Percentiles rank a stretch among this genome's conserved stretches.
phyloP scores from a whole-genome alignment of 2,329 filamentous ascomycete species.

The Ilyonectria sp. region DNA sequence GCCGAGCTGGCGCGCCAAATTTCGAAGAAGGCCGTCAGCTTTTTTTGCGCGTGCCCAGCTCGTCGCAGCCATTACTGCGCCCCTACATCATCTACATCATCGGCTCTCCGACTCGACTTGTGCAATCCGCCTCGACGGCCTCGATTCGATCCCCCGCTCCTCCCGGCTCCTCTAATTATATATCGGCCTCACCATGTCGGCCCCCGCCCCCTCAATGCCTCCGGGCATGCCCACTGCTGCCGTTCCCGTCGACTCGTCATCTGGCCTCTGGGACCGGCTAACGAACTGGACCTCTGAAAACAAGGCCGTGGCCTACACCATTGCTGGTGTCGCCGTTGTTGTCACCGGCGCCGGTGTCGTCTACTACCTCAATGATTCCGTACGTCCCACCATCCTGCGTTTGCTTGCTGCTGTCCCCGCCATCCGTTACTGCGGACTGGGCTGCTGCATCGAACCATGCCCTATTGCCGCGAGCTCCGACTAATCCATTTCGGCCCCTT shows the following conservation, averaged over 20 bases:
- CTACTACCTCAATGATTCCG: conserved; percentile 83
- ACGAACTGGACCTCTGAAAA: conserved; percentile 95
- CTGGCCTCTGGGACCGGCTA: conserved; percentile 89
- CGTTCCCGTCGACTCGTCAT: conserved; percentile 69
- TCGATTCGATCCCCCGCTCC: conserved; percentile 45
- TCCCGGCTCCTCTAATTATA: conserved; percentile 43
- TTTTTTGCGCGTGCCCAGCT: conserved; percentile 54
- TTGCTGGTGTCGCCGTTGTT: conserved; percentile 93
- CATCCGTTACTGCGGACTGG: conserved; percentile 19
- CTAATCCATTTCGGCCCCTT: conserved; percentile 46
- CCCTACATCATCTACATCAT: conserved; percentile 57
- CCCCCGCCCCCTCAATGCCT: conserved; percentile 65
- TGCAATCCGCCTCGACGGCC: conserved; percentile 46
- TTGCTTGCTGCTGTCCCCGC: conserved; percentile 21
- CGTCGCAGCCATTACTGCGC: conserved; percentile 52
- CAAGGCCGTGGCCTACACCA: conserved; percentile 95
- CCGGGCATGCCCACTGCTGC: conserved; percentile 60
- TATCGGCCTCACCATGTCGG: conserved; percentile 56
- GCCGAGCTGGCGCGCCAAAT: conserved; percentile 49
- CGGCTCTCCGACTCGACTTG: conserved; percentile 45
- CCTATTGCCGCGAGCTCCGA: conserved; percentile 22
- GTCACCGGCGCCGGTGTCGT: conserved; percentile 92
- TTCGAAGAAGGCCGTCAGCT: conserved; percentile 50
- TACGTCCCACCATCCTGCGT: conserved; percentile 52
- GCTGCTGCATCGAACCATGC: conserved; percentile 40